Evolutionary conservation across 1,139 yeast species (phyloP), one percentile per base, ranked within the genome.

Genomic region (Citeromyces hawaiiensis): DNA sequence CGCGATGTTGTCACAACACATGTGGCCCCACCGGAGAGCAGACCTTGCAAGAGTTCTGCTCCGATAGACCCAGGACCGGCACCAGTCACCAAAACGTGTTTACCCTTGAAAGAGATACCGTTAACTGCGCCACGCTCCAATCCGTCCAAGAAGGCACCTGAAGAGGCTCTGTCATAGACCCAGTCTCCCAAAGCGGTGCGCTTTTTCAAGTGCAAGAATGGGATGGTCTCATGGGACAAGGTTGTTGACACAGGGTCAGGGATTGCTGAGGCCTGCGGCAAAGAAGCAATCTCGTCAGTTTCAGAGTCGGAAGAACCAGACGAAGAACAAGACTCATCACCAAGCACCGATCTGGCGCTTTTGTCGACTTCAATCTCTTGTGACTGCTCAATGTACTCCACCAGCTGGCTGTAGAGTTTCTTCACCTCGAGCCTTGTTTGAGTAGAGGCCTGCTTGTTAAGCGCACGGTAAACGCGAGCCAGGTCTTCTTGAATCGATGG

Each of bases 31-130:
- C 98, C 98, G 58, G 93, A 79, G 43, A 91, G 70, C 59, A 91
- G 72, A 48, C 98, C 98, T 68, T 85, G 94, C 59, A 91, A 71
- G 50, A 91, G 76, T 63, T 91, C 96, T 45, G 96, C 96, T 65
- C 97, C 98, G 60, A 91, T 91, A 40, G 98, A 91, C 39, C 97
- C 98, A 41, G 86, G 91, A 70, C 98, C 98, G 40, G 97, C 97
- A 69, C 98, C 98, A 40, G 98, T 91, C 51, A 91, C 72, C 56
- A 91, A 75, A 40, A 88, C 96, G 50, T 80, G 78, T 64, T 87
- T 91, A 61, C 78, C 85, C 60, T 82, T 80, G 70, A 80, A 91
- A 34, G 95, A 73, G 46, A 87, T 73, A 66, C 98, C 98, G 51
- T 87, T 81, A 47, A 86, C 75, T 38, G 98, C 96, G 57, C 94